Evolutionary conservation across 805 yeast species (phyloP), one percentile per base, ranked within the genome.

Genomic region (Cyberlindnera mycetangii): DNA sequence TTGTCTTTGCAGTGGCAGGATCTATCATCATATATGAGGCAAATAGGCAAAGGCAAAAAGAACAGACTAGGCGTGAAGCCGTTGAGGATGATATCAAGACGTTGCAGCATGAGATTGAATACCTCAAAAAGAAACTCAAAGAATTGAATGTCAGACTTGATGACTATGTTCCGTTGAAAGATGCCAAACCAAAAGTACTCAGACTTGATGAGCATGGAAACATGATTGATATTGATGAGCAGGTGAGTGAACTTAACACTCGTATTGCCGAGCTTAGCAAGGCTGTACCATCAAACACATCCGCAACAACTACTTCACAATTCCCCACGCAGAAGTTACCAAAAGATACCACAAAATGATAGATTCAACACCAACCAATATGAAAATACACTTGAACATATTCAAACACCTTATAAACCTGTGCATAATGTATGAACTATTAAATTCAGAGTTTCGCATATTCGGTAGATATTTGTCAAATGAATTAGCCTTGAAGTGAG

Each of bases 1-100:
- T 88, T 56, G 79, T 88, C 16, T 88, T 89, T 54, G 68, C 83
- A 21, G 92, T 89, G 19, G 95, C 93, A 1, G 93, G 95, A 5
- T 73, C 83, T 1, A 71, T 85, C 43, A 80, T 89, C 10, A 57
- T 88, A 11, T 86, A 75, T 59, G 96, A 89, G 60, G 75, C 86
- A 21, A 71, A 75, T 55, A 72, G 92, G 53, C 78, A 85, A 37
- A 69, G 87, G 32, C 73, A 75, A 56, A 85, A 84, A 64, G 87
- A 83, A 50, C 62, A 68, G 43, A 68, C 69, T 32, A 75, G 87
- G 48, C 73, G 83, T 46, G 89, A 81, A 45, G 71, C 75, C 0
- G 75, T 86, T 7, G 79, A 78, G n/a, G 89, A 83, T 55, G 95
- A 87, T 59, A 82, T 88, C 32, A 65, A 72, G 41, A 72, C 79